A percentile compares a stretch with the other conserved stretches of the same genome.
Conservation (phyloP, 257 asterid species). For the Gynochthodes officinalis region DNA sequence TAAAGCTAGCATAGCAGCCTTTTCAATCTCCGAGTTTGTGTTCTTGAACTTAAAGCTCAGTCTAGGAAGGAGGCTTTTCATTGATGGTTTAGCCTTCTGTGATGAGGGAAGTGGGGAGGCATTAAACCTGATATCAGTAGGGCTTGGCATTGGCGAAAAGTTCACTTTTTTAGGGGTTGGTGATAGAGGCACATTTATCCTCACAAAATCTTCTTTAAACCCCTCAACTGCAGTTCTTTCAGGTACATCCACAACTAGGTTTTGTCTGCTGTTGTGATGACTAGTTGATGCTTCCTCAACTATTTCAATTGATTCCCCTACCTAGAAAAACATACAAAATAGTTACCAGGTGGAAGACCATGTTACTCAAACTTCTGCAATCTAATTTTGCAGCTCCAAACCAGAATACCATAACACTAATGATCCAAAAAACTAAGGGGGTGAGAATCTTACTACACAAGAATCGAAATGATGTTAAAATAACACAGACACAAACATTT, state of each 20-base stretch:
- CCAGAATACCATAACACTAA: background rate
- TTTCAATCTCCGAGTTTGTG: conserved; percentile 60
- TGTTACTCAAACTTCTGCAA: background rate
- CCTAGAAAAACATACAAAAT: conserved; percentile 31
- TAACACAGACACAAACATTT: background rate
- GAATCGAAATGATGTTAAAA: background rate
- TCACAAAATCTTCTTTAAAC: conserved; percentile 45
- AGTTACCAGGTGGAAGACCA: background rate
- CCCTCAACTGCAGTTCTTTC: conserved; percentile 28
- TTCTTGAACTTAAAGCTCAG: conserved; percentile 73
- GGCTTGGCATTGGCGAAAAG: conserved; percentile 87
- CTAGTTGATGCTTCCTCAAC: conserved; percentile 44
- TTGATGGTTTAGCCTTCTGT: conserved; percentile 46
- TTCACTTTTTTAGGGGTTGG: conserved; percentile 76
- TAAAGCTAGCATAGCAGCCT: conserved; percentile 64
- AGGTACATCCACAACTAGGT: conserved; percentile 38
- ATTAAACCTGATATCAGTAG: conserved; percentile 38
- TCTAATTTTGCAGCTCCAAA: background rate
- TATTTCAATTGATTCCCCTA: conserved; percentile 63
- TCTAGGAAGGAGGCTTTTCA: conserved; percentile 65
- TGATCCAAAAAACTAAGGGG: background rate
- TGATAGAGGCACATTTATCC: conserved; percentile 56
- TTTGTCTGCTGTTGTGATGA: conserved; percentile 26
- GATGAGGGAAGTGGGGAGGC: conserved; percentile 62
- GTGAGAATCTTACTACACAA: background rate